Base-by-base conservation (phyloP, 176 grass and related monocot species). In the Carex parvula region DNA sequence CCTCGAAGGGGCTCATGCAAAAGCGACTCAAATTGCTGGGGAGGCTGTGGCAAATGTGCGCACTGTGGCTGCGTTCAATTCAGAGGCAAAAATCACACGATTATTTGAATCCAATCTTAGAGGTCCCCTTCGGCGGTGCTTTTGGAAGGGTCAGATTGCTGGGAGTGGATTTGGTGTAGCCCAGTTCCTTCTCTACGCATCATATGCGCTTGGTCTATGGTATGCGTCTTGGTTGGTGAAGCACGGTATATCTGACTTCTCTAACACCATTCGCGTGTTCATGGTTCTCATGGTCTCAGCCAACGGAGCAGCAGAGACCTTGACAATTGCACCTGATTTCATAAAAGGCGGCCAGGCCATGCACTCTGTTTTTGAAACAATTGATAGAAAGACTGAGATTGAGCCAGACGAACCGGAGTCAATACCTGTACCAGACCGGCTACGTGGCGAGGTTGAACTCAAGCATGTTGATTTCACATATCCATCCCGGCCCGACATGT, bases 231-330 rank as follows among this genome's bases (percentile, higher is more conserved):
- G 94, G 94, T 79, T 97, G 0, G 94, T 97, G 3, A 97, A 97
- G 86, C 90, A 97, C 60, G 92, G 92, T 67, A 41, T 97, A 10
- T 97, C 94, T 0, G 94, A 97, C 90, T 97, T 97, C 88, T 97
- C 94, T 4, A 89, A 84, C 80, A 87, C 94, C 66, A 97, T 97
- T 85, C 91, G 94, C 15, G 94, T 97, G 1, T 97, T 97, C 92
- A 97, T 97, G 94, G 94, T 97, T 79, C 91, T 97, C 50, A 97
- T 97, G 94, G 92, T 97, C 33, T 97, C 94, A 0, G 94, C 94
- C 73, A 97, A 97, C 14, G 94, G 94, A 46, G 94, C 94, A 6
- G 94, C 94, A 8, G 94, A 97, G 88, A 94, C 94, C 71, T 87
- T 97, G 13, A 97, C 94, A 32, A 88, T 97, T 65, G 94, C 94